Conservation (phyloP, 331 rosid species). For the Dryas integrifolia region DNA sequence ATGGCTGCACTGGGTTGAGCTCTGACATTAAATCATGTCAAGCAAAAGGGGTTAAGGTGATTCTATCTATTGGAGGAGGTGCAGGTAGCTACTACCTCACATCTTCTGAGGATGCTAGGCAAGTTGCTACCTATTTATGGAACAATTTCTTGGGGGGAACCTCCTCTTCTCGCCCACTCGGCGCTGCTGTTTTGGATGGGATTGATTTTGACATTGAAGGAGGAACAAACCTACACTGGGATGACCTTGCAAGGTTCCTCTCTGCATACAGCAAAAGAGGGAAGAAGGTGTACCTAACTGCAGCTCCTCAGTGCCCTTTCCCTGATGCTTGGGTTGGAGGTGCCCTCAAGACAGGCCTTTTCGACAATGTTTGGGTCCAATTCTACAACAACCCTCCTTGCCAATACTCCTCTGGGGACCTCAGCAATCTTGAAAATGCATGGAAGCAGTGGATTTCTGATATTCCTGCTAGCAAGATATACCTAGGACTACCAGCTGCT, state of each 20-base stretch:
- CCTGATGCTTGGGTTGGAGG: slow-evolving; percentile 51
- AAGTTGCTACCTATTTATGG: slow-evolving; percentile 51
- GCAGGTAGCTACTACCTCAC: slow-evolving; percentile 43
- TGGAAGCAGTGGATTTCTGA: slow-evolving; percentile 49
- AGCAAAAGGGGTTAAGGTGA: slow-evolving; percentile 44
- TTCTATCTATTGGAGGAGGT: slow-evolving; percentile 50
- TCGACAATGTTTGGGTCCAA: slow-evolving; percentile 54
- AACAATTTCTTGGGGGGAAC: slow-evolving; percentile 48
- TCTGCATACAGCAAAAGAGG: slow-evolving; percentile 30
- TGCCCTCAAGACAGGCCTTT: slow-evolving; percentile 43
- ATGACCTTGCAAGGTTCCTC: slow-evolving; percentile 46
- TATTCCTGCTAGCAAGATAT: slow-evolving; percentile 39
- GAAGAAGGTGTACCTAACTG: slow-evolving; percentile 39
- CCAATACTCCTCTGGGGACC: slow-evolving; percentile 40
- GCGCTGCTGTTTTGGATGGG: slow-evolving; percentile 43
- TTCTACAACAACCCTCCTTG: slow-evolving; percentile 52
- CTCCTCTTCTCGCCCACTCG: slow-evolving; percentile 40
- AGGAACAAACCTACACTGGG: slow-evolving; percentile 46
- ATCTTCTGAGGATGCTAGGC: slow-evolving; percentile 39
- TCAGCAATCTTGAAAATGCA: slow-evolving; percentile 31
- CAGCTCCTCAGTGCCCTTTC: slow-evolving; percentile 51
- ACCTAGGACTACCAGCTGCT: slow-evolving; percentile 45
- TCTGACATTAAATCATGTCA: slow-evolving; percentile 44
- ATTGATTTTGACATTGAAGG: slow-evolving; percentile 59
- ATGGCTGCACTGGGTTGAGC: slow-evolving; percentile 41